Evolutionary conservation across 768 basidiomycete species (phyloP).

Genomic region (Cyclocybe aegerita): DNA sequence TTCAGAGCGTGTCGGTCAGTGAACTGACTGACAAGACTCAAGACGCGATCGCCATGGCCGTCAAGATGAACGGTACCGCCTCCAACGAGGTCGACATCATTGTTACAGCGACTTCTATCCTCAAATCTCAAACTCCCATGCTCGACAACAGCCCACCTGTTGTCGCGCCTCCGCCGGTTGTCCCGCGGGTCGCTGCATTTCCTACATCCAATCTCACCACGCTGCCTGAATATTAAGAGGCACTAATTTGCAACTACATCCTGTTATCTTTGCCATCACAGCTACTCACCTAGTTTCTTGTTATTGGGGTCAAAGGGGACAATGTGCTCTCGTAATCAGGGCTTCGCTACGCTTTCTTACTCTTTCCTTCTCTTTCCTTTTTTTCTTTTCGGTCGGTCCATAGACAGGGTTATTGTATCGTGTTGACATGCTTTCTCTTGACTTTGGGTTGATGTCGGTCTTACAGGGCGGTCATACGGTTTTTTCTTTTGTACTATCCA

Average conservation of each 20-base stretch:
- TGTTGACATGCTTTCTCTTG: conserved; percentile 11
- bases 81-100: conserved; percentile 83
- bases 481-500: conserved; percentile 24
- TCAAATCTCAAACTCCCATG: conserved; percentile 39
- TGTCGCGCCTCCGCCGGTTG: conserved; percentile 12
- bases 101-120: conserved; percentile 61
- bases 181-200: conserved; percentile 16
- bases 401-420: conserved; percentile 17
- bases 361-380: conserved; percentile 4
- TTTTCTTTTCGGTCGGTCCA: conserved; percentile 12
- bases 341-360: conserved; percentile 2
- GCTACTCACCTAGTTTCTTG: conserved; percentile 17
- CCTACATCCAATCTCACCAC: conserved; percentile 33
- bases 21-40: conserved; percentile 54
- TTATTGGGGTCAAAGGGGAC: conserved; percentile 21
- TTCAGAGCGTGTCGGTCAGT: conserved; percentile 49
- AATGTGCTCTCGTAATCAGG: conserved; percentile 11
- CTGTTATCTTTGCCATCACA: conserved; percentile 22
- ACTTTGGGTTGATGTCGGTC: conserved; percentile 12
- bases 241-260: conserved; percentile 18
- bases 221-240: conserved; percentile 40
- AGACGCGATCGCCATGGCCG: conserved; percentile 78
- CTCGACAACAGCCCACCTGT: conserved; percentile 20
- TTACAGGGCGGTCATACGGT: conserved; percentile 7
- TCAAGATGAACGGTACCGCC: conserved; percentile 68